These are phyloP conservation scores for Candida alai DNA, from an alignment of 805 yeast genomes.

Conservation along the genomic window DNA sequence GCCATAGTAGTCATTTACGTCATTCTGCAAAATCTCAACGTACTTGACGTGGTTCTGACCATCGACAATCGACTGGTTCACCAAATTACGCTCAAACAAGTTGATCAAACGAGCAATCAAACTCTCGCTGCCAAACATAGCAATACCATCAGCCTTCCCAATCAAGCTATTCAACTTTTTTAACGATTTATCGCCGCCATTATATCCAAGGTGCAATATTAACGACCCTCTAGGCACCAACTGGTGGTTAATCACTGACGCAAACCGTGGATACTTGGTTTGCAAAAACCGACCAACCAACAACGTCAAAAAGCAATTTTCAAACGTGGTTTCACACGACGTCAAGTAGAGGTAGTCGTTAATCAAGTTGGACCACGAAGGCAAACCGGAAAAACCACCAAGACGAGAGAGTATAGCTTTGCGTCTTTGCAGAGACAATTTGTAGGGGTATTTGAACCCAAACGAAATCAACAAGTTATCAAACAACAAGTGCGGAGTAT, in stretches of 20 bases:
- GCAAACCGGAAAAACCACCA: constrained; percentile 4
- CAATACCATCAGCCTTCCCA: constrained; percentile 28
- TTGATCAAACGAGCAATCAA: constrained; percentile 27
- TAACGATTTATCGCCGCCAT: constrained; percentile 22
- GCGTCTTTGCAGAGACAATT: constrained; percentile 13
- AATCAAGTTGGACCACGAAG: constrained; percentile 13
- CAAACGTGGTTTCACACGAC: constrained; percentile 29
- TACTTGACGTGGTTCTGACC: constrained; percentile 28
- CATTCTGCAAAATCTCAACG: constrained; percentile 24
- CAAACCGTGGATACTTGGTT: constrained; percentile 17
- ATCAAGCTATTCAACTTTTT: constrained; percentile 21
- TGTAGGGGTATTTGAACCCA: constrained; percentile 27
- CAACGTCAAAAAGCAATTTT: constrained; percentile 28
- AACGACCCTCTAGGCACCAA: constrained; percentile 24
- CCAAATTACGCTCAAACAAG: constrained; percentile 17
- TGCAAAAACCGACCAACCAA: constrained; percentile 25
- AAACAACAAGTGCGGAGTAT: constrained; percentile 8
- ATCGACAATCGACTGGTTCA: constrained; percentile 23
- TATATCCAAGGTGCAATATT: constrained; percentile 27
- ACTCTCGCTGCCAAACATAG: constrained; percentile 24
- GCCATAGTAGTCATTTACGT: constrained; percentile 18
- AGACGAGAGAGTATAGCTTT: constrained; percentile 15
- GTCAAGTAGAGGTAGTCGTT: constrained; percentile 26
- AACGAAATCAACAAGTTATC: constrained; percentile 24
- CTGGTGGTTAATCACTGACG: constrained; percentile 19